phyloP scores from a whole-genome alignment of 495 filamentous ascomycete species.

The Penicillium desertorum region DNA sequence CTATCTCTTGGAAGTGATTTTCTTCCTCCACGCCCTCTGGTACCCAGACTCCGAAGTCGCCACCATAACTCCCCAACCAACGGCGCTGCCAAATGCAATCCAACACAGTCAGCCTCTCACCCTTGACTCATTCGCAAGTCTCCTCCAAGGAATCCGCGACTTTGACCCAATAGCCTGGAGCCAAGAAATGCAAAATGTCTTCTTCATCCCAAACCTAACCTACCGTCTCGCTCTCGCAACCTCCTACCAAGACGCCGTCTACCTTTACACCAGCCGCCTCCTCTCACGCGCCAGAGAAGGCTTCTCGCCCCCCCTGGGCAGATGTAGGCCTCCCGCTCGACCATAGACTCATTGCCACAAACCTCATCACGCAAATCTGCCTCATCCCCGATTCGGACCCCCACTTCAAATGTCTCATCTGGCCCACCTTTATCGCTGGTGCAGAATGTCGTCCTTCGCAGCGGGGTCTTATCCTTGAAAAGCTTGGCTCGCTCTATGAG shows the following conservation, averaged over 20 bases:
- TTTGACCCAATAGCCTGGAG: slow-evolving; percentile 47
- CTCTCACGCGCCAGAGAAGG: slow-evolving; percentile 37
- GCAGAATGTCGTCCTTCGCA: slow-evolving; percentile 43
- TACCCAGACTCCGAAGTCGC: slow-evolving; percentile 34
- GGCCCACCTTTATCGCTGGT: slow-evolving; percentile 50
- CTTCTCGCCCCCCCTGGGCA: slow-evolving; percentile 28
- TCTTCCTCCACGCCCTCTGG: slow-evolving; percentile 47
- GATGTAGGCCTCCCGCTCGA: slow-evolving; percentile 35
- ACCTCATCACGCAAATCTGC: slow-evolving; percentile 41
- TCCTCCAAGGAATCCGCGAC: slow-evolving; percentile 45
- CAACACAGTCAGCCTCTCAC: slow-evolving; percentile 29
- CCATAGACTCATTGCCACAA: slow-evolving; percentile 35
- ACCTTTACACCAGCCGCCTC: slow-evolving; percentile 48
- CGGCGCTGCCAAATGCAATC: slow-evolving; percentile 30
- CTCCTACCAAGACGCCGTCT: slow-evolving; percentile 46
- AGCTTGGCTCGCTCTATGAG: slow-evolving; percentile 40
- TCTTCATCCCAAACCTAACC: slow-evolving; percentile 38
- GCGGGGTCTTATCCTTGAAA: slow-evolving; percentile 38
- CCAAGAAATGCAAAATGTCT: slow-evolving; percentile 43
- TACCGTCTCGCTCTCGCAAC: slow-evolving; percentile 44
- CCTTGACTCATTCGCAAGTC: slow-evolving; percentile 35
- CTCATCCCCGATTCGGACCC: slow-evolving; percentile 39
- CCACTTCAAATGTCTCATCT: slow-evolving; percentile 52
- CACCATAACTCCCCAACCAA: slow-evolving; percentile 29
- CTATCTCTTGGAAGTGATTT: slow-evolving; percentile 49